A percentile compares a stretch with the other conserved stretches of the same genome.
Evolutionary conservation across 371 early-diverging fungal genomes (phyloP).

Genomic region (Amoeboaphelidium protococcarum): DNA sequence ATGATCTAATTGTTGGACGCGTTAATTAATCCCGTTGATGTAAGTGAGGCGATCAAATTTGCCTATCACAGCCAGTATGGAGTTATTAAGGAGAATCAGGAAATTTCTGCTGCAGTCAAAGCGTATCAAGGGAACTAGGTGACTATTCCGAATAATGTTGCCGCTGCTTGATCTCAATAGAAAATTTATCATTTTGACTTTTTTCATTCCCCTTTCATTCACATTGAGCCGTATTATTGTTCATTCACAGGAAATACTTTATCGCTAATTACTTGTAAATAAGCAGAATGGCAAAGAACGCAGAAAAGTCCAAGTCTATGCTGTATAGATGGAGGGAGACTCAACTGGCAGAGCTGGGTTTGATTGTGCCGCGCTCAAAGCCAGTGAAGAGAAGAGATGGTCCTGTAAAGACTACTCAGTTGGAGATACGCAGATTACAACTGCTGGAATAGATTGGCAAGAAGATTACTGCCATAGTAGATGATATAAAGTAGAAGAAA

Average conservation of each 20-base stretch:
- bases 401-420: conserved; percentile 5
- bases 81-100: neutral
- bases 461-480: neutral
- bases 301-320: too few species aligned
- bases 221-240: too few species aligned
- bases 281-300: too few species aligned
- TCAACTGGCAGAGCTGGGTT: conserved; percentile 57
- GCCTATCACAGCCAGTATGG: neutral
- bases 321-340: conserved; percentile 85
- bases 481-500: neutral
- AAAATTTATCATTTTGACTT: too few species aligned
- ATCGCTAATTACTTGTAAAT: too few species aligned
- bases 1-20: neutral
- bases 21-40: neutral
- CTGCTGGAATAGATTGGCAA: neutral
- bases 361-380: too few species aligned
- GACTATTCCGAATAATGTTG: too few species aligned
- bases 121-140: too few species aligned
- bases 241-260: too few species aligned
- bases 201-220: too few species aligned
- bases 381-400: conserved; percentile 37
- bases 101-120: too few species aligned
- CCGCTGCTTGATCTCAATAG: too few species aligned
- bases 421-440: neutral
- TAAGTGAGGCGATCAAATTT: neutral